These are phyloP conservation scores for Exophiala aquamarina DNA, from an alignment of 2,329 filamentous ascomycete genomes.

Conservation along the genomic window DNA sequence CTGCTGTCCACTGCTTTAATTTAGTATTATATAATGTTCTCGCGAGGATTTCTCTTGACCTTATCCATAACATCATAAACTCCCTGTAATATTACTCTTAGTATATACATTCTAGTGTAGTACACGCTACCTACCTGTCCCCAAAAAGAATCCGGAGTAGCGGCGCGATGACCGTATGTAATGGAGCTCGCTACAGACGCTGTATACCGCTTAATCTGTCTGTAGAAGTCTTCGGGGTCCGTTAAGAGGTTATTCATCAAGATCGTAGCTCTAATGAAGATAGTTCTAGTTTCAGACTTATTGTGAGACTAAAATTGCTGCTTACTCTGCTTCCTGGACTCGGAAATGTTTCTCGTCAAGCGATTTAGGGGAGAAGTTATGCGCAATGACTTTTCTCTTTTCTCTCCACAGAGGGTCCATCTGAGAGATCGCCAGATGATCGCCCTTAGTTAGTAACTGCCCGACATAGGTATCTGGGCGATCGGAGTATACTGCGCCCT, in stretches of 20 bases:
- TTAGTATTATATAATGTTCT: slow-evolving; percentile 37
- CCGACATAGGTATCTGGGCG: slow-evolving; percentile 32
- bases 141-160: slow-evolving; percentile 29
- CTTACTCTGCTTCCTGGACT: slow-evolving; percentile 50
- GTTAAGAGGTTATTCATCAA: slow-evolving; percentile 10
- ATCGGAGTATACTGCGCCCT: slow-evolving; percentile 34
- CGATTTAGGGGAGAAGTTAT: slow-evolving; percentile 45
- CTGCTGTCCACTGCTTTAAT: slow-evolving; percentile 19
- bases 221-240: slow-evolving; percentile 9
- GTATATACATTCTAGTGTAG: background rate
- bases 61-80: slow-evolving; percentile 12
- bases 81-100: background rate
- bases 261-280: slow-evolving; percentile 1
- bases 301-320: slow-evolving; percentile 32
- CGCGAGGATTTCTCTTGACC: background rate
- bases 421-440: slow-evolving; percentile 49
- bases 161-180: slow-evolving; percentile 48
- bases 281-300: background rate
- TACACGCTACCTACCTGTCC: slow-evolving; percentile 6
- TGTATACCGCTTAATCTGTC: slow-evolving; percentile 7
- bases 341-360: slow-evolving; percentile 43
- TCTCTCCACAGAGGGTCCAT: slow-evolving; percentile 46
- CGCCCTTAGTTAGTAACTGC: slow-evolving; percentile 43
- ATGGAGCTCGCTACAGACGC: slow-evolving; percentile 51
- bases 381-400: slow-evolving; percentile 45